Evolutionary conservation across 176 grass and related monocot species (phyloP).

Genomic region (Themeda triandra): DNA sequence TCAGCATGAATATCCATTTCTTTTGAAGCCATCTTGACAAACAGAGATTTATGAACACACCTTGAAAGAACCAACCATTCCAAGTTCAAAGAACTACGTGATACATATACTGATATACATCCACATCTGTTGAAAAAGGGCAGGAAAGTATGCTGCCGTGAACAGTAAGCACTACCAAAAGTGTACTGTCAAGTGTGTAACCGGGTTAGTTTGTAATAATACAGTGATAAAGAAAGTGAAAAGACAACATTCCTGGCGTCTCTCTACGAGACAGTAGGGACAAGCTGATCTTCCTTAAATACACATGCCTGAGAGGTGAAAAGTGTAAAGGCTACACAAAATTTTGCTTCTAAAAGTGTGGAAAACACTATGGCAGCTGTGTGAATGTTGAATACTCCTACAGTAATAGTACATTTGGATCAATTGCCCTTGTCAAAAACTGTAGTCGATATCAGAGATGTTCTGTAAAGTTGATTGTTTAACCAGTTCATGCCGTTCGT

Average conservation of each 20-base stretch:
- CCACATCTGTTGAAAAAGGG: neutral
- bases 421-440: constrained; percentile 52
- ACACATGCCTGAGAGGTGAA: constrained; percentile 8
- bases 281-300: constrained; percentile 30
- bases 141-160: neutral
- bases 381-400: constrained; percentile 28
- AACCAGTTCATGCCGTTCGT: constrained; percentile 57
- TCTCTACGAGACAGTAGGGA: constrained; percentile 19
- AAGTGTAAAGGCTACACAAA: constrained; percentile 28
- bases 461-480: constrained; percentile 62
- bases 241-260: neutral
- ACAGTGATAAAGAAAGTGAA: constrained; percentile 4
- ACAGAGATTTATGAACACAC: neutral
- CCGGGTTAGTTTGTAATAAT: constrained; percentile 17
- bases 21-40: neutral
- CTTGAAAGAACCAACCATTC: neutral
- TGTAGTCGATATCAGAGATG: constrained; percentile 83
- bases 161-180: neutral
- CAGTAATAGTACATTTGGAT: constrained; percentile 9
- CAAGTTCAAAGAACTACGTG: neutral
- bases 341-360: constrained; percentile 8
- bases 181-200: neutral
- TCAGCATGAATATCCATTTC: neutral
- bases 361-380: constrained; percentile 27
- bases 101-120: neutral